A percentile compares a stretch with the other conserved stretches of the same genome.
These are phyloP conservation scores for Tausonia pullulans DNA, from an alignment of 1,284 basidiomycete genomes.

Conservation along the genomic window DNA sequence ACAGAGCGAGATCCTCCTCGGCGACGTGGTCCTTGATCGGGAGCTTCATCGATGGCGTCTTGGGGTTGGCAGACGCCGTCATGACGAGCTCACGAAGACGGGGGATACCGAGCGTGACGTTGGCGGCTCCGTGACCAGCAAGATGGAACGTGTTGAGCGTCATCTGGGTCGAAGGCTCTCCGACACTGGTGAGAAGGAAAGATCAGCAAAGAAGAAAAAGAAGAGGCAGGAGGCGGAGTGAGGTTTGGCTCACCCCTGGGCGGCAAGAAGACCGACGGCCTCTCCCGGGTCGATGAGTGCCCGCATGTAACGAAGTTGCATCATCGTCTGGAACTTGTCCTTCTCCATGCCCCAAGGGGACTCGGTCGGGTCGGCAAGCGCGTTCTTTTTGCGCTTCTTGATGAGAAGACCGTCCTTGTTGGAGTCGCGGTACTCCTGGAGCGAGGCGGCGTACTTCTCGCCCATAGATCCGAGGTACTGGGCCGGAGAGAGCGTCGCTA, in stretches of 20 bases:
- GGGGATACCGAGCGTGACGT: slow-evolving; percentile 98
- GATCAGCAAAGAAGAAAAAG: neutral
- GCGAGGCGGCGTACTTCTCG: slow-evolving; percentile 75
- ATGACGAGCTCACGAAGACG: slow-evolving; percentile 98
- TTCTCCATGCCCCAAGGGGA: slow-evolving; percentile 26
- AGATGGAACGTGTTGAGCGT: slow-evolving; percentile 99
- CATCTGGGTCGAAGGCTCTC: slow-evolving; percentile 99
- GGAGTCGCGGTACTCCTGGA: slow-evolving; percentile 67
- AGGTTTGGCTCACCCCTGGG: slow-evolving; percentile 63
- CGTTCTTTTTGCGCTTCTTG: slow-evolving; percentile 37
- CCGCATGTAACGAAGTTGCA: slow-evolving; percentile 84
- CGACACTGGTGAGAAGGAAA: slow-evolving; percentile 50
- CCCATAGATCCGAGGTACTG: slow-evolving; percentile 82
- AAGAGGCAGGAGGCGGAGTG: neutral
- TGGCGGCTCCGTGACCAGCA: slow-evolving; percentile 96
- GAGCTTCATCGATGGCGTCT: slow-evolving; percentile 97
- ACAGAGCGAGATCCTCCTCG: slow-evolving; percentile 52
- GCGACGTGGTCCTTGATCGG: slow-evolving; percentile 48
- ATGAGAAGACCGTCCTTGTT: slow-evolving; percentile 71
- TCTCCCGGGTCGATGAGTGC: slow-evolving; percentile 94
- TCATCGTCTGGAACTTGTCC: slow-evolving; percentile 62
- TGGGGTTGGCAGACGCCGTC: slow-evolving; percentile 93
- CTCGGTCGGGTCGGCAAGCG: slow-evolving; percentile 43
- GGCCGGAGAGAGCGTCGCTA: slow-evolving; percentile 68
- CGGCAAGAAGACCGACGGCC: slow-evolving; percentile 93